These are phyloP conservation scores for Phytophthora constricta DNA, from an alignment of 352 stramenopile genomes.

Conservation along the genomic window DNA sequence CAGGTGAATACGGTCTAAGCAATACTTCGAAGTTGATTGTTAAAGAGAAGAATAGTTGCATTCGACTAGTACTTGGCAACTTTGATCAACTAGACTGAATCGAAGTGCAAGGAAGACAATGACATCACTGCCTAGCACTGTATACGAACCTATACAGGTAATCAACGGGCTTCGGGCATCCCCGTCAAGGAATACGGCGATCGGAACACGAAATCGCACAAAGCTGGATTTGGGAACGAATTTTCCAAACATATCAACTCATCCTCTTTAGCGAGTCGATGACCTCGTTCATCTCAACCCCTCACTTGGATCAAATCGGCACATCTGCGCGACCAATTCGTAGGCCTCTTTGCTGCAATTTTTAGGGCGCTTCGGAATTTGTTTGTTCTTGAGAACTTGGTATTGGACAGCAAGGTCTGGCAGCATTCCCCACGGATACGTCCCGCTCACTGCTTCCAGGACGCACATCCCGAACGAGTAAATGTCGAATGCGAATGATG, in stretches of 20 bases:
- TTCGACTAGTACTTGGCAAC: no score
- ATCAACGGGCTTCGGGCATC: no score
- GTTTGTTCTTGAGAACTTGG: not conserved
- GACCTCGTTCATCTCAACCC: not conserved
- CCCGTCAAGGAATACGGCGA: no score
- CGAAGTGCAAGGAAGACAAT: no score
- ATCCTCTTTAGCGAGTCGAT: not conserved
- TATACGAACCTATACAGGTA: no score
- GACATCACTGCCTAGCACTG: no score
- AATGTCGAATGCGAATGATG: constrained; percentile 26
- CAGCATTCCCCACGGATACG: constrained; percentile 15
- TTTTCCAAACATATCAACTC: no score
- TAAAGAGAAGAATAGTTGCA: no score
- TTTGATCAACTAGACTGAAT: no score
- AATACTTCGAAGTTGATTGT: no score
- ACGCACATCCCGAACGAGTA: constrained; percentile 41
- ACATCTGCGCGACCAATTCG: not conserved
- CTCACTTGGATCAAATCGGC: not conserved
- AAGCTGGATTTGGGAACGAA: no score
- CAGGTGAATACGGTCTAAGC: constrained; percentile 58
- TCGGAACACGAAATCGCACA: no score
- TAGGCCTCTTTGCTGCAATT: not conserved
- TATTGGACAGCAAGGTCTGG: not conserved
- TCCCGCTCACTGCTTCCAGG: constrained; percentile 13
- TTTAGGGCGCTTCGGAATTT: not conserved